These are phyloP conservation scores for Vanrija sp. DNA, from an alignment of 1,284 basidiomycete species.

Conservation along the genomic window DNA sequence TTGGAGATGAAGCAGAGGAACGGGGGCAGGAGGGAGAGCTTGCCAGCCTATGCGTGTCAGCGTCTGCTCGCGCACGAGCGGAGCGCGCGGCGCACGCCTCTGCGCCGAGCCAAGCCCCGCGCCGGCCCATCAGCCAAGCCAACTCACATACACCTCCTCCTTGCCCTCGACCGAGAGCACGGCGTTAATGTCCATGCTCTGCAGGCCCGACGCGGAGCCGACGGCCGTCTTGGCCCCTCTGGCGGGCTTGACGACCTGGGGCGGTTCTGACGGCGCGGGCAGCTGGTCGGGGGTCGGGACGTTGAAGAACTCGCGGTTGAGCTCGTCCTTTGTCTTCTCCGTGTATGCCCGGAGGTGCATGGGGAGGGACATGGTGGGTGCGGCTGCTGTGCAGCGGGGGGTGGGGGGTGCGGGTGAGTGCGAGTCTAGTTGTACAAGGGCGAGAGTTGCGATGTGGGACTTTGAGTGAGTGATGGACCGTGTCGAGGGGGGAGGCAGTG, in stretches of 20 bases:
- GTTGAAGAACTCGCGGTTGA: constrained; percentile 77
- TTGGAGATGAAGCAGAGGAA: constrained; percentile 89
- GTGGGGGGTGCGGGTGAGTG: not conserved
- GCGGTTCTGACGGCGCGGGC: constrained; percentile 31
- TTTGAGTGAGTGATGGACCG: no score
- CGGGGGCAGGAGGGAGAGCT: constrained; percentile 80
- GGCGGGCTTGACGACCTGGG: constrained; percentile 30
- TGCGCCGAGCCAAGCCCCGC: not conserved
- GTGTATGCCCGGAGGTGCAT: constrained; percentile 77
- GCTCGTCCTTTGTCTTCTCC: constrained; percentile 81
- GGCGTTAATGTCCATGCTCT: constrained; percentile 82
- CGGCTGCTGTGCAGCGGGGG: not conserved
- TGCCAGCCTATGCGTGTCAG: constrained; percentile 65
- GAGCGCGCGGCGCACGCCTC: not conserved
- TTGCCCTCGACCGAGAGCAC: constrained; percentile 77
- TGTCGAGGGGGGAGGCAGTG: no score
- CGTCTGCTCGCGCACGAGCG: not conserved
- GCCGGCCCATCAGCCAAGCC: not conserved
- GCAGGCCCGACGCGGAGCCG: constrained; percentile 18
- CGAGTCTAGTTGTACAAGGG: not conserved
- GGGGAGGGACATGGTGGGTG: constrained; percentile 50
- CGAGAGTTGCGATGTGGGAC: no score
- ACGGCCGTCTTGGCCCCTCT: not conserved
- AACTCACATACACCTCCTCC: constrained; percentile 87
- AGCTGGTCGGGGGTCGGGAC: constrained; percentile 55